phyloP scores from a whole-genome alignment of 2,329 filamentous ascomycete species.

The Fusarium verticillioides region DNA sequence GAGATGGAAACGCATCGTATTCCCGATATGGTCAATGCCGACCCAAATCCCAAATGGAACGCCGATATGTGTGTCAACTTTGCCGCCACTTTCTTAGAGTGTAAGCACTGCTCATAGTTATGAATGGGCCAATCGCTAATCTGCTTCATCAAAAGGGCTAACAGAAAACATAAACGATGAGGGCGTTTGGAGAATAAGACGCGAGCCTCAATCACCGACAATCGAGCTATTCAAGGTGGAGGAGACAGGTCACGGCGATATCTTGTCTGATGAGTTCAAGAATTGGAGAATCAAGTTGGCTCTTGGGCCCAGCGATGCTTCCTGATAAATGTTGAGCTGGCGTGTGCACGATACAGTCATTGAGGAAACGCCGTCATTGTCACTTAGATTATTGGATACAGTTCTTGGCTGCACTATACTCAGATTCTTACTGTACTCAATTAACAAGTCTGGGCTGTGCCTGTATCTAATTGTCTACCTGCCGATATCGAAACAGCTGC shows the following conservation, averaged over 20 bases:
- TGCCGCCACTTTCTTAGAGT: slow-evolving; percentile 79
- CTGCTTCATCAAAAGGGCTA: slow-evolving; percentile 61
- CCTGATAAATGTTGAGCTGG: not conserved
- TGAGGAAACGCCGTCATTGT: not conserved
- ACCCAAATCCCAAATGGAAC: slow-evolving; percentile 80
- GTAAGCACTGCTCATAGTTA: slow-evolving; percentile 59
- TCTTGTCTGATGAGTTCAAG: slow-evolving; percentile 81
- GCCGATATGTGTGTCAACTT: slow-evolving; percentile 96
- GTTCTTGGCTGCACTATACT: not conserved
- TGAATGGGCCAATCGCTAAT: not conserved
- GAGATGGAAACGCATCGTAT: slow-evolving; percentile 84
- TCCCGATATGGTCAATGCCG: slow-evolving; percentile 76
- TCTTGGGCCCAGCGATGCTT: slow-evolving; percentile 45
- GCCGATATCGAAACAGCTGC: not conserved
- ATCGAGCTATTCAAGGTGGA: slow-evolving; percentile 82
- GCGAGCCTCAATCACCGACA: slow-evolving; percentile 67
- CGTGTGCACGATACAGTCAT: not conserved
- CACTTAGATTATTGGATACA: not conserved
- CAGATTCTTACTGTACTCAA: not conserved
- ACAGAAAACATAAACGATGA: slow-evolving; percentile 72
- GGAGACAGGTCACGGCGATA: slow-evolving; percentile 76
- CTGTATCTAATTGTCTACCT: slow-evolving; percentile 31
- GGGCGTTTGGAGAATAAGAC: slow-evolving; percentile 84
- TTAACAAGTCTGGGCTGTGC: slow-evolving; percentile 15
- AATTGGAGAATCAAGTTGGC: slow-evolving; percentile 74